phyloP scores from a whole-genome alignment of 1,284 basidiomycete genomes.

The Tausonia pullulans region DNA sequence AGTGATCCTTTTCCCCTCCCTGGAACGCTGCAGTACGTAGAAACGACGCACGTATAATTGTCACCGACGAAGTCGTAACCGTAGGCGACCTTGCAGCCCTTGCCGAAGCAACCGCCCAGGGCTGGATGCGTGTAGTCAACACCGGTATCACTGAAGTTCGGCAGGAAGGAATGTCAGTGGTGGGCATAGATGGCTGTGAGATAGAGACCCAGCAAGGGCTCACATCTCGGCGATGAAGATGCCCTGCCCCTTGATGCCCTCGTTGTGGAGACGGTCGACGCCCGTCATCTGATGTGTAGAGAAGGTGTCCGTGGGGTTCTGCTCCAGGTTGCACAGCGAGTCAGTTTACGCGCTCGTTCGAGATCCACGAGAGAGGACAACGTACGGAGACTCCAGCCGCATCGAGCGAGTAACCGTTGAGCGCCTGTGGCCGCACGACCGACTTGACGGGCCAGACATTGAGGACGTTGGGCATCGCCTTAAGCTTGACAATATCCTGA shows the following conservation, averaged over 20 bases:
- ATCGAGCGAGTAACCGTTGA: not conserved
- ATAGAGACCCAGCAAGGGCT: no score
- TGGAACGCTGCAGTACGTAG: not conserved
- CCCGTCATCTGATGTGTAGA: conserved; percentile 35
- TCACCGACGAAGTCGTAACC: conserved; percentile 44
- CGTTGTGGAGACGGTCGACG: conserved; percentile 40
- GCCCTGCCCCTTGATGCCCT: conserved; percentile 43
- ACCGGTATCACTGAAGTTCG: conserved; percentile 32
- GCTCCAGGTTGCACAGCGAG: no score
- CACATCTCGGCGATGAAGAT: conserved; percentile 44
- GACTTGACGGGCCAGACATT: conserved; percentile 28
- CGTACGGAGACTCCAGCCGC: not conserved
- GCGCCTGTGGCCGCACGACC: conserved; percentile 26
- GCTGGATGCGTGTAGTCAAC: conserved; percentile 51
- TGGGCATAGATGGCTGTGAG: no score
- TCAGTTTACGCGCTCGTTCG: no score
- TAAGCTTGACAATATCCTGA: conserved; percentile 10
- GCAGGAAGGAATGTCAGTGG: no score
- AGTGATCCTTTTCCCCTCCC: not conserved
- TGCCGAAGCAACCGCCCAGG: conserved; percentile 46
- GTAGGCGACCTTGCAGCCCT: conserved; percentile 49
- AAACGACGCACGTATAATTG: not conserved
- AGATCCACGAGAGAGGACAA: no score
- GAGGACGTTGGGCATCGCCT: conserved; percentile 26
- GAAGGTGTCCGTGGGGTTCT: conserved; percentile 23